Evolutionary conservation across 139 green algal genomes (phyloP).

Genomic region (Monoraphidium neglectum): DNA sequence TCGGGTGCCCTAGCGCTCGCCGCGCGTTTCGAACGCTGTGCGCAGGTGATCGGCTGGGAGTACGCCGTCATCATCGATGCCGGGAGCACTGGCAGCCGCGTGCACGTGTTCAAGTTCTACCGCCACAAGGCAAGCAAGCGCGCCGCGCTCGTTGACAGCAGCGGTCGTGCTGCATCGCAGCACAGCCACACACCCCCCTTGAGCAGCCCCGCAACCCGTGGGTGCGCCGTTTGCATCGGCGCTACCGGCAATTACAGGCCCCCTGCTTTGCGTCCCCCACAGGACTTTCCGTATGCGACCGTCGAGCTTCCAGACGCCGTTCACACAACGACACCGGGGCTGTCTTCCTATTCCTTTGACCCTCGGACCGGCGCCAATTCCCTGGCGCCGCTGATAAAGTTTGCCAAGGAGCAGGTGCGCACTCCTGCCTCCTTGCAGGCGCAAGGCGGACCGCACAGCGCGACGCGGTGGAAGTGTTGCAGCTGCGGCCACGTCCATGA

Average conservation of each 20-base stretch:
- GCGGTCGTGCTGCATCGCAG: neutral
- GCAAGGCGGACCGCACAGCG: no score
- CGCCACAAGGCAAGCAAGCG: neutral
- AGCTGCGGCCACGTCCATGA: no score
- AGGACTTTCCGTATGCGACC: conserved; percentile 9
- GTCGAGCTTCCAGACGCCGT: conserved; percentile 43
- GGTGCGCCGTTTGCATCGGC: neutral
- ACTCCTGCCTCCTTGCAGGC: no score
- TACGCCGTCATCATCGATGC: conserved; percentile 43
- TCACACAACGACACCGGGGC: conserved; percentile 31
- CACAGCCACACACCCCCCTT: neutral
- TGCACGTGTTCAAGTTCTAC: conserved; percentile 72
- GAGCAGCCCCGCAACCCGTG: neutral
- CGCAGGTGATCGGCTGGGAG: neutral
- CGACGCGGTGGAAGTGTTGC: no score
- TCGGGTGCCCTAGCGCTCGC: no score
- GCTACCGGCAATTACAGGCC: neutral
- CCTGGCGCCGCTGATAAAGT: conserved; percentile 42
- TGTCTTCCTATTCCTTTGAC: conserved; percentile 33
- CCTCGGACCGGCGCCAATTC: conserved; percentile 21
- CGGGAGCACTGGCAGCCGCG: conserved; percentile 50
- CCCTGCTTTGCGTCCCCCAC: neutral
- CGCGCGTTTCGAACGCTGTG: neutral
- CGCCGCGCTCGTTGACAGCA: neutral
- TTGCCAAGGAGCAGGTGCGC: conserved; percentile 32